phyloP scores from a whole-genome alignment of 306 rosid genomes.

The Psophocarpus tetragonolobus region DNA sequence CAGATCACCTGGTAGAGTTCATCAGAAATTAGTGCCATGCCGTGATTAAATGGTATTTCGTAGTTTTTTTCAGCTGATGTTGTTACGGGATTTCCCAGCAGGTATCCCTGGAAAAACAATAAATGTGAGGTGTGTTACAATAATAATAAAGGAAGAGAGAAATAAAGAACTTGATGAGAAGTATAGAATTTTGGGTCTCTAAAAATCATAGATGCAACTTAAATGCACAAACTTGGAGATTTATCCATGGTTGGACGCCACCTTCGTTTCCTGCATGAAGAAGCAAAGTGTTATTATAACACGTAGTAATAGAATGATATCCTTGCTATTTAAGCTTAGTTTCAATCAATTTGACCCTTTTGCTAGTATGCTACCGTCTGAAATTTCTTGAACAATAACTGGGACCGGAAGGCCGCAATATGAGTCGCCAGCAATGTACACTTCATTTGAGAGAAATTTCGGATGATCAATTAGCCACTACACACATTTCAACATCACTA shows the following conservation, averaged over 20 bases:
- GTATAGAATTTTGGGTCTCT: not conserved
- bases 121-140: not conserved
- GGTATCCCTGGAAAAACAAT: not conserved
- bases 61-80: not conserved
- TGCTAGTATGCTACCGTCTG: slow-evolving; percentile 36
- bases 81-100: slow-evolving; percentile 21
- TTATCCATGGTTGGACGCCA: slow-evolving; percentile 29
- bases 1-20: slow-evolving; percentile 56
- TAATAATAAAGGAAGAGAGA: not conserved
- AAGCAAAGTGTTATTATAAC: too few species aligned
- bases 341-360: not conserved
- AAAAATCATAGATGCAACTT: not conserved
- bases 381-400: slow-evolving; percentile 37
- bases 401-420: slow-evolving; percentile 54
- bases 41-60: slow-evolving; percentile 39
- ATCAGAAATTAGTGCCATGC: slow-evolving; percentile 55
- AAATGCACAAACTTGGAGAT: slow-evolving; percentile 33
- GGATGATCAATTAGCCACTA: slow-evolving; percentile 68
- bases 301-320: not conserved
- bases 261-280: slow-evolving; percentile 26
- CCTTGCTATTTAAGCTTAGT: not conserved
- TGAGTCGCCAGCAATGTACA: slow-evolving; percentile 59
- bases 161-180: not conserved
- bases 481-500: slow-evolving; percentile 1
- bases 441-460: slow-evolving; percentile 41